Percentiles rank a stretch among this genome's conserved stretches.
These are phyloP conservation scores for Periconia macrospinosa DNA, from an alignment of 2,329 filamentous ascomycete genomes.

Conservation along the genomic window DNA sequence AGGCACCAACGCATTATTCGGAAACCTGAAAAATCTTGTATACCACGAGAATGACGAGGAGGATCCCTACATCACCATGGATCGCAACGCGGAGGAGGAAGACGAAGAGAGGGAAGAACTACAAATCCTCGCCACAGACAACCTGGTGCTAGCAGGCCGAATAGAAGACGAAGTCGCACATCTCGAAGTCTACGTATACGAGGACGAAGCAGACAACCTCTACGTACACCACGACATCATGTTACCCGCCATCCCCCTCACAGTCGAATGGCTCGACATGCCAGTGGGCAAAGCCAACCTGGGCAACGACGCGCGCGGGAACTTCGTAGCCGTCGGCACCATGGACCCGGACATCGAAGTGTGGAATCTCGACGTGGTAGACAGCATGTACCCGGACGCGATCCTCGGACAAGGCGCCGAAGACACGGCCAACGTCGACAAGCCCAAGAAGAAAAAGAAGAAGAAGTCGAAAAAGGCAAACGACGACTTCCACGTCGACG, in stretches of 20 bases:
- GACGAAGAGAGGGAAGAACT: constrained; percentile 92
- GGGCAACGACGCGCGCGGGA: constrained; percentile 68
- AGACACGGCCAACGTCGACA: constrained; percentile 56
- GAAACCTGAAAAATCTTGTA: constrained; percentile 88
- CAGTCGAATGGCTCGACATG: constrained; percentile 92
- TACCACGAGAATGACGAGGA: constrained; percentile 95
- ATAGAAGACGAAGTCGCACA: constrained; percentile 97
- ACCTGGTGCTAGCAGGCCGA: constrained; percentile 87
- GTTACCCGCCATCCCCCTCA: constrained; percentile 93
- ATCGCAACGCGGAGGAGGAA: constrained; percentile 68
- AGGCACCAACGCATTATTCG: constrained; percentile 87
- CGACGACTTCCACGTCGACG: constrained; percentile 90
- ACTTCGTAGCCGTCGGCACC: constrained; percentile 92
- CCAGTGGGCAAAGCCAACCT: constrained; percentile 69
- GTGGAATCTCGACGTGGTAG: constrained; percentile 94
- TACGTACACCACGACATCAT: constrained; percentile 99
- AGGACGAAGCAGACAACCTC: constrained; percentile 91
- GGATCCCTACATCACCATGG: constrained; percentile 93
- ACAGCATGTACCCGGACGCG: constrained; percentile 97
- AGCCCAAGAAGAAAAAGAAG: constrained; percentile 82
- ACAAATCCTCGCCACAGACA: constrained; percentile 90
- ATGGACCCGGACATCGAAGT: constrained; percentile 99
- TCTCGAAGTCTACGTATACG: constrained; percentile 95
- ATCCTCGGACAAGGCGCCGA: constrained; percentile 75
- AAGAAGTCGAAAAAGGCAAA: constrained; percentile 89